A percentile compares a stretch with the other conserved stretches of the same genome.
Conservation (phyloP, 2,329 filamentous ascomycete species). For the Sclerotiophoma versabilis region DNA sequence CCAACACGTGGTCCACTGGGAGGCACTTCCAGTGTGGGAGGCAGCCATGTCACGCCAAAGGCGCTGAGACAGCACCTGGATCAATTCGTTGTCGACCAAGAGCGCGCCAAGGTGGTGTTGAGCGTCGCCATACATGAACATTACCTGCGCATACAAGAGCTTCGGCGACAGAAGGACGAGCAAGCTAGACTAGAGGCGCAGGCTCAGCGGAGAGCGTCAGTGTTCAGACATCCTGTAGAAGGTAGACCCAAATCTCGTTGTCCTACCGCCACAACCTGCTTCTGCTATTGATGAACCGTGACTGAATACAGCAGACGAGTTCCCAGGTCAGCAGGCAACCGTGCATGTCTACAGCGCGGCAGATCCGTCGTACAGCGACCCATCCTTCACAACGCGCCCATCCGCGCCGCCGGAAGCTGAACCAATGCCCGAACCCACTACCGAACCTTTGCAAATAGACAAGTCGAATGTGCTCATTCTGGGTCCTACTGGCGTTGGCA, state of each 20-base stretch:
- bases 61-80: constrained; percentile 88
- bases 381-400: constrained; percentile 23
- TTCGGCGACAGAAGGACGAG: constrained; percentile 79
- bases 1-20: constrained; percentile 70
- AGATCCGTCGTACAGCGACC: constrained; percentile 25
- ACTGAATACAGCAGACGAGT: constrained; percentile 62
- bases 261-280: constrained; percentile 17
- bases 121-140: constrained; percentile 96
- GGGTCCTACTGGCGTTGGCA: constrained; percentile 92
- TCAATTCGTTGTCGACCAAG: constrained; percentile 95
- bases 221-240: constrained; percentile 77
- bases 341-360: constrained; percentile 43
- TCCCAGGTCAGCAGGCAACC: constrained; percentile 66
- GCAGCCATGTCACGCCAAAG: constrained; percentile 66
- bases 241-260: constrained; percentile 56
- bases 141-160: constrained; percentile 83
- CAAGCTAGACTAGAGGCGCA: constrained; percentile 77
- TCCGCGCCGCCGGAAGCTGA: constrained; percentile 42
- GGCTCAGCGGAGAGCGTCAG: constrained; percentile 72
- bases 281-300: constrained; percentile 18
- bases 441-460: constrained; percentile 74
- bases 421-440: constrained; percentile 60
- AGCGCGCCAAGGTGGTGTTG: constrained; percentile 91
- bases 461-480: constrained; percentile 94
- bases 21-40: constrained; percentile 64